These are phyloP conservation scores for Rhizopus microsporus DNA, from an alignment of 371 early-diverging fungal species.

Conservation along the genomic window DNA sequence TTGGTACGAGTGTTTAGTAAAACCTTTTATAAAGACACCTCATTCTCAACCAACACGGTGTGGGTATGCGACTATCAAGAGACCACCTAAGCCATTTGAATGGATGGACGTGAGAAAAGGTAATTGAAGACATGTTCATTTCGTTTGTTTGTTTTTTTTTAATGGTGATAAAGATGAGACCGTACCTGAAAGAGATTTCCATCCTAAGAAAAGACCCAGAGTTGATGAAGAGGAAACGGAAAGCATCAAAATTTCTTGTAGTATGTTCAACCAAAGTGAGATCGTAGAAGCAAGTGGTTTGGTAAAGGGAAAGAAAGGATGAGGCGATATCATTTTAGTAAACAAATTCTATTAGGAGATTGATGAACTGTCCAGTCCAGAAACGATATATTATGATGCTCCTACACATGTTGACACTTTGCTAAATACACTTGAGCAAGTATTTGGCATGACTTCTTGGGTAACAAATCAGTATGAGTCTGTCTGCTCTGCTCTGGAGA, in stretches of 20 bases:
- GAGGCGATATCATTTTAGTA: neutral
- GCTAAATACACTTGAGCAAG: neutral
- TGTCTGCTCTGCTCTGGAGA: neutral
- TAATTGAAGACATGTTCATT: neutral
- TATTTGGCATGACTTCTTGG: neutral
- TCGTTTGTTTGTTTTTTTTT: neutral
- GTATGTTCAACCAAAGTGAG: neutral
- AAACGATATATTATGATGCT: neutral
- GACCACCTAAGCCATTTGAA: neutral
- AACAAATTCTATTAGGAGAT: neutral
- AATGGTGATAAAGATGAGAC: neutral
- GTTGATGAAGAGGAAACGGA: neutral
- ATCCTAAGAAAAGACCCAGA: constrained; percentile 1
- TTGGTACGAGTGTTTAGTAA: neutral
- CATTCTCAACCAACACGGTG: neutral
- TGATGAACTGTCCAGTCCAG: neutral
- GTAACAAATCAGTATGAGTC: constrained; percentile 7
- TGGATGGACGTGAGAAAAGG: neutral
- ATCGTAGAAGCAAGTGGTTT: no score
- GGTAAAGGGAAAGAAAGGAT: neutral
- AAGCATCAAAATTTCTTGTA: neutral
- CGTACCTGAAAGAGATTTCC: neutral
- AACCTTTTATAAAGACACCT: constrained; percentile 1
- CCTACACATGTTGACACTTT: neutral
- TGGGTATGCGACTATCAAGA: neutral